Percentiles rank a stretch among this genome's conserved stretches.
These are phyloP conservation scores for Dillenia turbinata DNA, from an alignment of 164 flowering plant species.

Conservation along the genomic window DNA sequence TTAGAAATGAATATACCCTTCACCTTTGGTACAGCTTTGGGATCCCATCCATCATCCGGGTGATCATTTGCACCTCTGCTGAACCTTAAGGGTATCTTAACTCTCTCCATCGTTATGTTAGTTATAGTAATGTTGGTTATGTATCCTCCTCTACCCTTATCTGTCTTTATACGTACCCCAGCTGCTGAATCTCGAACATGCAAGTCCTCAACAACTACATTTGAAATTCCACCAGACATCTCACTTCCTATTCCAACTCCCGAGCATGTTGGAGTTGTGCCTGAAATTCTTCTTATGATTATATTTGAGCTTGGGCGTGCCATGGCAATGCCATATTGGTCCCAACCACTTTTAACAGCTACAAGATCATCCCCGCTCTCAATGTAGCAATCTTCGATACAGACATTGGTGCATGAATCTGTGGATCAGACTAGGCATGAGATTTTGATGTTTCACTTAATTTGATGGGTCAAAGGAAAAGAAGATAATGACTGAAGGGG, in stretches of 20 bases:
- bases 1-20: conserved; percentile 65
- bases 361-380: conserved; percentile 99
- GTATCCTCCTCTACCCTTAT: conserved; percentile 89
- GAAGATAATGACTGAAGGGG: not conserved
- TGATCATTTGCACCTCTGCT: conserved; percentile 96
- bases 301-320: conserved; percentile 88
- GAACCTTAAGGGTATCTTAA: conserved; percentile 81
- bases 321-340: conserved; percentile 82
- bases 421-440: conserved; percentile 5
- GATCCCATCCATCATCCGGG: conserved; percentile 88
- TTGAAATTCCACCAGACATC: conserved; percentile 96
- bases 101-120: conserved; percentile 71
- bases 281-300: conserved; percentile 71
- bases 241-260: conserved; percentile 98
- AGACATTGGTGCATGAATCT: conserved; percentile 85
- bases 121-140: conserved; percentile 61
- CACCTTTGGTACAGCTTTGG: conserved; percentile 68
- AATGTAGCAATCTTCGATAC: conserved; percentile 94
- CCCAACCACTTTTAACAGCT: conserved; percentile 99
- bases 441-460: no score
- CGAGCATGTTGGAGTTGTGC: conserved; percentile 97
- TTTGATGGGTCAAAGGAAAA: not conserved
- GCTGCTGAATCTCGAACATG: conserved; percentile 82
- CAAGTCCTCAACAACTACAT: conserved; percentile 60
- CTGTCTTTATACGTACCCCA: conserved; percentile 87